Evolutionary conservation across 257 asterid genomes (phyloP), one percentile per base, ranked within the genome.

Genomic region (Voacanga thouarsii): DNA sequence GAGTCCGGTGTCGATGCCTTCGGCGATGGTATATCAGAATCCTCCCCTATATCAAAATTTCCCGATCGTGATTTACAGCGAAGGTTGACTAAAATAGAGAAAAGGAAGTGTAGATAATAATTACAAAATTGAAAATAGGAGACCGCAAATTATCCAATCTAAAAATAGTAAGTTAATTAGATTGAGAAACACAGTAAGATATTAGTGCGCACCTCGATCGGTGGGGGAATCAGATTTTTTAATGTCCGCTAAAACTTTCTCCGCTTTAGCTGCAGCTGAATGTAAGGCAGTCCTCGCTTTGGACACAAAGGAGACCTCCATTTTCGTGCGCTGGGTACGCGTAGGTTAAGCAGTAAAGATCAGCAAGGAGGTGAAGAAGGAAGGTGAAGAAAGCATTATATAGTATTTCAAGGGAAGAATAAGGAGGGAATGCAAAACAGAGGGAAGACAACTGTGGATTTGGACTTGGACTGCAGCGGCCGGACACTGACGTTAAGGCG

Each of bases 211-310:
- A 91, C 96, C 92, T 76, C 73, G 88, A 85, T 88, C 79, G 85
- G 84, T 57, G 88, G 68, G 69, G 57, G 89, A 81, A 89, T 93
- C 97, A 76, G 97, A 87, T 82, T 92, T 92, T 80, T 92, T 96
- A 41, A 90, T 92, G 81, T 93, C 99, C 72, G 96, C 92, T 77
- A 96, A 89, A 79, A 92, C 99, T 86, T 89, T 93, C 89, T 95
- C 99, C 89, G 99, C 99, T 89, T 95, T 95, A 72, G 98, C 94
- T 7, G 99, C 98, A 49, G 99, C 98, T 3, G 99, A 96, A 86
- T 92, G 97, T 82, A 96, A 87, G 91, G 98, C 97, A 12, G 96
- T 89, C 87, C 92, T 83, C 4, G 98, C 99, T 90, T 90, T 88
- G 70, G 98, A 93, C 64, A 89, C 97, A 86, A 95, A 89, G 16